Conservation (phyloP, 495 filamentous ascomycete genomes). For the Chaetomium fimeti region DNA sequence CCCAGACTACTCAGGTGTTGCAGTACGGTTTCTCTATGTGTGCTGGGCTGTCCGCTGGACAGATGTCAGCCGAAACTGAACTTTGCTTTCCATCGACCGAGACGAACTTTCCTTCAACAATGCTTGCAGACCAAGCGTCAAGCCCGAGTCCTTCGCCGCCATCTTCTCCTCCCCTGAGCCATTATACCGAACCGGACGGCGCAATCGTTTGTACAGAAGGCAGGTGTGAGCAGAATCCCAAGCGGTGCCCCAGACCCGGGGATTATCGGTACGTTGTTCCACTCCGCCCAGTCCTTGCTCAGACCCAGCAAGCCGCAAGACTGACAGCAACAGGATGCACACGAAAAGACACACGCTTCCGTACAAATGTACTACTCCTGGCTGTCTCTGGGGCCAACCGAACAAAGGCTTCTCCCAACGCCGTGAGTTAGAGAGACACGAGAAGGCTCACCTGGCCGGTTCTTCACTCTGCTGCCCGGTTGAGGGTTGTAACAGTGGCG, state of each 20-base stretch:
- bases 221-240: slow-evolving; percentile 1
- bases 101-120: not conserved
- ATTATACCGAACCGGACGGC: not conserved
- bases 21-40: slow-evolving; percentile 14
- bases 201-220: slow-evolving; percentile 6
- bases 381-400: not conserved
- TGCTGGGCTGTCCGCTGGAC: not conserved
- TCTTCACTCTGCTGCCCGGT: not conserved
- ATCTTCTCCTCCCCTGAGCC: too few relatives aligned
- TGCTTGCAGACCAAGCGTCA: not conserved
- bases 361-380: not conserved
- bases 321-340: slow-evolving; percentile 4
- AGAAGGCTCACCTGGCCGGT: not conserved
- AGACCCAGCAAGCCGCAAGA: not conserved
- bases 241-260: not conserved
- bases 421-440: not conserved
- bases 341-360: slow-evolving; percentile 4
- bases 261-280: slow-evolving; percentile 6
- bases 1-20: not conserved
- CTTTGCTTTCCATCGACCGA: not conserved
- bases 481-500: not conserved
- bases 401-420: not conserved
- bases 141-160: too few relatives aligned
- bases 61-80: not conserved
- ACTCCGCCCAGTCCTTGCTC: not conserved